A percentile compares a stretch with the other conserved stretches of the same genome.
These are phyloP conservation scores for Mentha longifolia DNA, from an alignment of 257 asterid genomes.

Conservation along the genomic window DNA sequence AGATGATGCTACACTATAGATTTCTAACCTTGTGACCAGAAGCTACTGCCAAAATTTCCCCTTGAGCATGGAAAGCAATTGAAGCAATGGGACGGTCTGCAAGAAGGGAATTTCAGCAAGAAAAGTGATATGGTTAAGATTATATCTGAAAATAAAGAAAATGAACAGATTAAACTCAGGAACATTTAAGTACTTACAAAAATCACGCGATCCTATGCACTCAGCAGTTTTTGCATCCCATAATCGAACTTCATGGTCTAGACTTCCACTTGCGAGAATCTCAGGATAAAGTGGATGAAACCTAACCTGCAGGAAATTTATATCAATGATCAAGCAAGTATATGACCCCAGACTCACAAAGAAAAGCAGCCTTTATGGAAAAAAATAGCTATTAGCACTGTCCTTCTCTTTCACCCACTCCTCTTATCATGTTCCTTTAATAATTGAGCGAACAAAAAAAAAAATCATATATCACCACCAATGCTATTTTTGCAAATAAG, in stretches of 20 bases:
- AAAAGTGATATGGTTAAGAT: slow-evolving; percentile 20
- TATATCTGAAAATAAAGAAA: slow-evolving; percentile 23
- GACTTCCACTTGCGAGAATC: slow-evolving; percentile 95
- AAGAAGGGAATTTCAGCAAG: slow-evolving; percentile 32
- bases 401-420: background rate
- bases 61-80: slow-evolving; percentile 96
- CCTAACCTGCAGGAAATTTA: slow-evolving; percentile 71
- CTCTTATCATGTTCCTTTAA: slow-evolving; percentile 9
- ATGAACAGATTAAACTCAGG: background rate
- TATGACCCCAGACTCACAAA: background rate
- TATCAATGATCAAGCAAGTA: slow-evolving; percentile 29
- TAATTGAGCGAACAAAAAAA: too few relatives aligned
- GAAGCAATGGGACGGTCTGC: slow-evolving; percentile 99
- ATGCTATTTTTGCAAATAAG: background rate
- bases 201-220: slow-evolving; percentile 92
- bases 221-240: slow-evolving; percentile 92
- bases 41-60: slow-evolving; percentile 95
- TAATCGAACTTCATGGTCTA: slow-evolving; percentile 96
- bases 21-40: slow-evolving; percentile 94
- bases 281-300: slow-evolving; percentile 92
- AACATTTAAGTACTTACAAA: slow-evolving; percentile 58
- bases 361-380: slow-evolving; percentile 1
- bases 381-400: slow-evolving; percentile 14
- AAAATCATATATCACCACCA: background rate
- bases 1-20: slow-evolving; percentile 26